Conservation (phyloP, 2,329 filamentous ascomycete species). For the Bisporella sp. region DNA sequence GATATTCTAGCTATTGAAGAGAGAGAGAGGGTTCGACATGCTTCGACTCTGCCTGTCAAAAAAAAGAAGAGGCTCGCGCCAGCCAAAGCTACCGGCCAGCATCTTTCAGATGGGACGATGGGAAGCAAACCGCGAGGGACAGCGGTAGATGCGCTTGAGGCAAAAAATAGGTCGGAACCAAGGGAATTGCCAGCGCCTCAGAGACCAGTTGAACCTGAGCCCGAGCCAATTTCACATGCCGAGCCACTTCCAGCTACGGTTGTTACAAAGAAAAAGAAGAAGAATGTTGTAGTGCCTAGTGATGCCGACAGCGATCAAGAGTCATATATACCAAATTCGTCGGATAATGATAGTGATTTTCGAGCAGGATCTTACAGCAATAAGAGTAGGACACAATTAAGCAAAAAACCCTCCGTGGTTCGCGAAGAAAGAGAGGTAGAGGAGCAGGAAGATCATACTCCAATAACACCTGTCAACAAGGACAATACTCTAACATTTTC, state of each 20-base stretch:
- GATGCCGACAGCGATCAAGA: slow-evolving; percentile 22
- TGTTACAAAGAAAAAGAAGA: slow-evolving; percentile 17
- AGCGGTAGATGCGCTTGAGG: slow-evolving; percentile 32
- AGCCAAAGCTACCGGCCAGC: slow-evolving; percentile 31
- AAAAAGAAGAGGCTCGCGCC: slow-evolving; percentile 29
- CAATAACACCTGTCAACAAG: slow-evolving; percentile 10
- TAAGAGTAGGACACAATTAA: slow-evolving; percentile 17
- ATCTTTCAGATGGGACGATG: slow-evolving; percentile 44
- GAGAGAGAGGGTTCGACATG: slow-evolving; percentile 26
- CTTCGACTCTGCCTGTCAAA: slow-evolving; percentile 33
- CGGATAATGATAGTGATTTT: slow-evolving; percentile 24
- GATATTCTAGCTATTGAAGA: slow-evolving; percentile 36
- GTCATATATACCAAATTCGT: slow-evolving; percentile 20
- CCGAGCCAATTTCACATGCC: slow-evolving; percentile 1
- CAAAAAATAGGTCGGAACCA: slow-evolving; percentile 7
- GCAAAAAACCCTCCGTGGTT: slow-evolving; percentile 38
- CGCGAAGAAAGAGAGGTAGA: slow-evolving; percentile 39
- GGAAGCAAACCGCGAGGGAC: slow-evolving; percentile 43
- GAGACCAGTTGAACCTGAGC: slow-evolving; percentile 1
- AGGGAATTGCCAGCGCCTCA: slow-evolving; percentile 2
- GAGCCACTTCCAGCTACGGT: slow-evolving; percentile 1
- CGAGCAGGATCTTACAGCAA: slow-evolving; percentile 7
- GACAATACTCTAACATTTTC: slow-evolving; percentile 14
- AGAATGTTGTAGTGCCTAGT: slow-evolving; percentile 13
- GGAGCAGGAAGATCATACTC: slow-evolving; percentile 27